Evolutionary conservation across 495 filamentous ascomycete species (phyloP).

Genomic region (Oidiodendron maius): DNA sequence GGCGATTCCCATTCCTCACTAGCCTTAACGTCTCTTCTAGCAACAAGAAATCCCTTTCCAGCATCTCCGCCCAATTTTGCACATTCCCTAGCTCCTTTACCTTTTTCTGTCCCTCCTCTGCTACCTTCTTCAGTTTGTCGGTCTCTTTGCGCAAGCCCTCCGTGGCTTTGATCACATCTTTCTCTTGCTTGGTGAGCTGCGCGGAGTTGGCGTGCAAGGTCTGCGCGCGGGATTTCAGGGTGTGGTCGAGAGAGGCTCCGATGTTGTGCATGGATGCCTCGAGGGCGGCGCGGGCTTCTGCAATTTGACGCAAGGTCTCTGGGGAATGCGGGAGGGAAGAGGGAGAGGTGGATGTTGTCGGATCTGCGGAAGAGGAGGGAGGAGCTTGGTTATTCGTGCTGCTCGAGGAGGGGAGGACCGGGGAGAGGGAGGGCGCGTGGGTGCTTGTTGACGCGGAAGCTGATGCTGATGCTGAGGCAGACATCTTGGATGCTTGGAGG

Average conservation of each 20-base stretch:
- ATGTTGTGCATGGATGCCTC: conserved; percentile 73
- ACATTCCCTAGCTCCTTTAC: conserved; percentile 93
- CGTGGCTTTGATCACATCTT: conserved; percentile 58
- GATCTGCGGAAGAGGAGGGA: conserved; percentile 8
- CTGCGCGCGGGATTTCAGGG: conserved; percentile 67
- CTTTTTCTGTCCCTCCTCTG: conserved; percentile 59
- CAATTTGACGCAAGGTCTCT: conserved; percentile 24
- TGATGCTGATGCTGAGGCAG: conserved; percentile 7
- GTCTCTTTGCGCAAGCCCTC: conserved; percentile 64
- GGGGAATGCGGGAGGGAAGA: conserved; percentile 7
- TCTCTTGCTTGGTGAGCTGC: conserved; percentile 67
- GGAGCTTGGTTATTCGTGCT: not conserved
- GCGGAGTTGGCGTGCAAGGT: conserved; percentile 68
- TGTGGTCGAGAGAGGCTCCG: conserved; percentile 58
- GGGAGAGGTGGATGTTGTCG: conserved; percentile 1
- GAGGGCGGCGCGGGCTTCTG: conserved; percentile 70
- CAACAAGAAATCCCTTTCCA: conserved; percentile 85
- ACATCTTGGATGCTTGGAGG: conserved; percentile 10
- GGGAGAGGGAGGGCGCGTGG: conserved; percentile 16
- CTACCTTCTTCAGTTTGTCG: conserved; percentile 61
- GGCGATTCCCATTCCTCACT: conserved; percentile 37
- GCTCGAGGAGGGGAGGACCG: conserved; percentile 6
- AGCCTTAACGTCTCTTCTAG: conserved; percentile 80
- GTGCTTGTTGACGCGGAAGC: conserved; percentile 15
- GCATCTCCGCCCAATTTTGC: conserved; percentile 97